phyloP scores from a whole-genome alignment of 1,139 yeast species.

The Geotrichum europaeum region DNA sequence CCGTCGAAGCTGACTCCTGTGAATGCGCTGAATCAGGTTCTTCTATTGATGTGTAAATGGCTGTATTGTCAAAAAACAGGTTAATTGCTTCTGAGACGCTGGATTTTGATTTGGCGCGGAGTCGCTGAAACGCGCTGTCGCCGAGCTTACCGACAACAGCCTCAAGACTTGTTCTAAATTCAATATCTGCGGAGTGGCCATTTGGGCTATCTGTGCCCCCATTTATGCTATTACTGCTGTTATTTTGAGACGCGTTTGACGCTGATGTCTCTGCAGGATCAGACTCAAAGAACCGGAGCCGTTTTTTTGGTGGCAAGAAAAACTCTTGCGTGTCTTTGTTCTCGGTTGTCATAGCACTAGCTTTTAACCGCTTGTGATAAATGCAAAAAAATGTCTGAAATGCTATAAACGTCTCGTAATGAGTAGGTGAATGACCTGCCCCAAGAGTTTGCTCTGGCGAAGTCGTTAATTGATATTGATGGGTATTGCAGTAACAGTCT shows the following conservation, averaged over 20 bases:
- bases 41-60: neutral
- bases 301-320: neutral
- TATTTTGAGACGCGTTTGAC: neutral
- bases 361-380: neutral
- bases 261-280: neutral
- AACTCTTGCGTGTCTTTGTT: neutral
- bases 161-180: slow-evolving; percentile 22
- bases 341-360: neutral
- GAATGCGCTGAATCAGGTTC: neutral
- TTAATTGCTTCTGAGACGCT: slow-evolving; percentile 31
- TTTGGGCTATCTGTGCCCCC: neutral
- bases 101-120: slow-evolving; percentile 25
- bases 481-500: too few species aligned
- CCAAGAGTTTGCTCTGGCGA: too few species aligned
- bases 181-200: neutral
- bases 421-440: neutral
- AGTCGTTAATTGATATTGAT: too few species aligned
- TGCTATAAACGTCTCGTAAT: neutral
- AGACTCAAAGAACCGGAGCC: neutral
- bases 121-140: slow-evolving; percentile 17
- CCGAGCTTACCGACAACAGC: slow-evolving; percentile 27
- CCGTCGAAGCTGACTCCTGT: neutral
- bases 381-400: neutral
- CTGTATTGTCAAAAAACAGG: slow-evolving; percentile 25
- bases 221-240: neutral